Evolutionary conservation across 805 yeast species (phyloP), one percentile per base, ranked within the genome.

Genomic region (Candida corydali): DNA sequence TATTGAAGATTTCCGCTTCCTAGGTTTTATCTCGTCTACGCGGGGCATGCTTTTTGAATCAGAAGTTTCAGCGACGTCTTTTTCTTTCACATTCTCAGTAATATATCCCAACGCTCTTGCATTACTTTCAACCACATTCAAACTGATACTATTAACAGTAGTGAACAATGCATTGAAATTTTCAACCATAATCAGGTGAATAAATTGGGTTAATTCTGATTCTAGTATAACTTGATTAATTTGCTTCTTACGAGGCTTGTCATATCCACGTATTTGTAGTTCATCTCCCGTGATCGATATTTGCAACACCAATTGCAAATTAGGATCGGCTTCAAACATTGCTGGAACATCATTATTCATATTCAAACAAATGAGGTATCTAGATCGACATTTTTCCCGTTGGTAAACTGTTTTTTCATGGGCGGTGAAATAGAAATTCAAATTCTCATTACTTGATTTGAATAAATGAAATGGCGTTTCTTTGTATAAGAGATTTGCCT

Each of bases 391-490:
- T 4, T 57, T 64, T 50, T 85, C 95, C 4, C 51, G 52, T 5
- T 51, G 52, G 49, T 82, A 85, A 1, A 70, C 62, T 0, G 59
- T 47, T 2, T 60, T 46, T 46, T 80, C 85, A 52, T 85, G 94
- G 0, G 93, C 93, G 3, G 88, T 76, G 9, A 78, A 78, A 52
- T 75, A 84, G 1, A 81, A 49, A 17, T 24, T 69, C 50, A 41
- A 65, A 39, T 25, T 57, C 17, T 29, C 16, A 43, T 61, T 42
- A 42, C 43, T 10, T 3, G 76, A 65, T 45, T 73, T 77, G 67
- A 91, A 91, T 22, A 91, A 61, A 61, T 89, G 96, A 60, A 89
- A 87, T 3, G 96, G 89, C 32, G 87, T 83, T 1, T 80, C 74
- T 51, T 91, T 89, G 52, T 78, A 78, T 37, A 89, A 65, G 15